phyloP scores from a whole-genome alignment of 2,329 filamentous ascomycete species.

The Scedosporium dehoogii region DNA sequence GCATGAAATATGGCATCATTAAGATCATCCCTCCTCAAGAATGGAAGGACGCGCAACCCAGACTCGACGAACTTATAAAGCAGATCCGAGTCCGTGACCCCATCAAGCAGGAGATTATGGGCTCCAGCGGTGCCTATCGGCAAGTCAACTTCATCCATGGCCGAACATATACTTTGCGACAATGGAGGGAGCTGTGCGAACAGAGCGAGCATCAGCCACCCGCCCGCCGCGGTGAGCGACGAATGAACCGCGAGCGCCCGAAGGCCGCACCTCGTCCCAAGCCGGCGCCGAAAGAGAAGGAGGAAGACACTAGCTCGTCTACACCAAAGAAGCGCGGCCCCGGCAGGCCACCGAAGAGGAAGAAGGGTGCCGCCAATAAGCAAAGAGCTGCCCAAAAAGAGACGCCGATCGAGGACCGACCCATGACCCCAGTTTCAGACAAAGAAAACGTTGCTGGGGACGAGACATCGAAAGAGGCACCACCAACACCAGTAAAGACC shows the following conservation, averaged over 20 bases:
- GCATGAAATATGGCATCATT: constrained; percentile 95
- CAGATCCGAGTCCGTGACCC: constrained; percentile 90
- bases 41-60: constrained; percentile 76
- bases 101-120: constrained; percentile 97
- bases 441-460: constrained; percentile 21
- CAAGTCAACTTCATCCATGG: constrained; percentile 97
- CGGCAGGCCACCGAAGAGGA: constrained; percentile 27
- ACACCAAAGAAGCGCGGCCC: constrained; percentile 27
- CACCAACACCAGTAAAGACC: neutral
- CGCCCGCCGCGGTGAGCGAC: constrained; percentile 74
- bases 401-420: constrained; percentile 33
- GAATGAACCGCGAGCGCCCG: constrained; percentile 48
- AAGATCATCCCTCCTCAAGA: constrained; percentile 90
- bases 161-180: constrained; percentile 88
- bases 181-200: constrained; percentile 90
- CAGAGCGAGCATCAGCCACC: constrained; percentile 95
- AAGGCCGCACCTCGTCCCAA: constrained; percentile 30
- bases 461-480: neutral
- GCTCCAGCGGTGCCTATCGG: constrained; percentile 87
- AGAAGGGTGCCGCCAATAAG: constrained; percentile 20
- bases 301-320: neutral
- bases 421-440: constrained; percentile 50
- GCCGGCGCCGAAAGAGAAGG: constrained; percentile 11
- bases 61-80: constrained; percentile 78
- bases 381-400: constrained; percentile 26